Conservation (phyloP, 2,329 filamentous ascomycete species). For the Elsinoe arachidis region DNA sequence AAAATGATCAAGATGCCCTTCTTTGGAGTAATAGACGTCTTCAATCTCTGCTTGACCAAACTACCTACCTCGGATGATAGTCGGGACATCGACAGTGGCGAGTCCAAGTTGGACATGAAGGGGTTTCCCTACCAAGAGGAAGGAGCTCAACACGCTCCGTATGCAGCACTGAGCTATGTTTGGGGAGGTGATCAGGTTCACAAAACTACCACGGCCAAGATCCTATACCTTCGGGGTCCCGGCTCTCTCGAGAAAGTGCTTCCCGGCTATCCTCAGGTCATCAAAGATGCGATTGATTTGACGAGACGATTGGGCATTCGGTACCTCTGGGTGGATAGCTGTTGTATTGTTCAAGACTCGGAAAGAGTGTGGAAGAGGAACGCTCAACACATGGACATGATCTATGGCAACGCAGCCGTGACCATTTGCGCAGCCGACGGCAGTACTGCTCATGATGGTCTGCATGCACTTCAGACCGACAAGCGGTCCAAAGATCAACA, state of each 20-base stretch:
- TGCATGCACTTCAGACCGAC: not conserved
- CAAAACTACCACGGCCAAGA: not conserved
- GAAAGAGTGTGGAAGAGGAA: conserved; percentile 25
- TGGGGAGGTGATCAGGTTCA: conserved; percentile 2
- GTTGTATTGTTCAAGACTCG: conserved; percentile 21
- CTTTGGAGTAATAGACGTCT: conserved; percentile 1
- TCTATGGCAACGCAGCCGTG: conserved; percentile 28
- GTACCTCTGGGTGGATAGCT: conserved; percentile 18
- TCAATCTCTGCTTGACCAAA: not conserved
- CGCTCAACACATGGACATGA: conserved; percentile 24
- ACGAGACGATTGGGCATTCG: conserved; percentile 12
- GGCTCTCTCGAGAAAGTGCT: not conserved
- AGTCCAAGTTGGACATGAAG: not conserved
- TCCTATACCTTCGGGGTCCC: not conserved
- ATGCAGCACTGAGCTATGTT: not conserved
- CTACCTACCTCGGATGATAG: not conserved
- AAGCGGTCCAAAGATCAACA: conserved; percentile 4
- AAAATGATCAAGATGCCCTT: conserved; percentile 2
- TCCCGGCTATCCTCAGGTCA: not conserved
- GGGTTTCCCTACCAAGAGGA: not conserved
- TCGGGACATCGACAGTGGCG: not conserved
- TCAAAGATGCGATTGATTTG: conserved; percentile 5
- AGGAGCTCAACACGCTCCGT: not conserved
- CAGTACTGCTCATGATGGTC: conserved; percentile 10
- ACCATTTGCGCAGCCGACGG: conserved; percentile 31